Percentiles rank a stretch among this genome's conserved stretches.
phyloP scores from a whole-genome alignment of 768 basidiomycete genomes.

The Obba rivulosa region DNA sequence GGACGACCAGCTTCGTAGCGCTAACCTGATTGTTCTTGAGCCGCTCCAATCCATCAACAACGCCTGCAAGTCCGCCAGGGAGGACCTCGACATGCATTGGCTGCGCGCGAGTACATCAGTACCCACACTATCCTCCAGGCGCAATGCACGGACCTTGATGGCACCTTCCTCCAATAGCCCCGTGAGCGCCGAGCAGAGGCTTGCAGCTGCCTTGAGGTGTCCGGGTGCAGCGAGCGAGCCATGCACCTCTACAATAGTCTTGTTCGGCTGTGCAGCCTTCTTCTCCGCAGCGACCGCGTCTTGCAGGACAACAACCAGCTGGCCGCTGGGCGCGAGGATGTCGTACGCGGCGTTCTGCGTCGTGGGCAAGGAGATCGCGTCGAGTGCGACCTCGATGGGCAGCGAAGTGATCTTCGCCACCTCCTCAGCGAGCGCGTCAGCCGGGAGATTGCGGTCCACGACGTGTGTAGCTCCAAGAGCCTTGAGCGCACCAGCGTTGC shows the following conservation, averaged over 20 bases:
- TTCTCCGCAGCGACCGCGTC: slow-evolving; percentile 2
- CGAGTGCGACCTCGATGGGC: slow-evolving; percentile 18
- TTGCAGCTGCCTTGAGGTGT: neutral
- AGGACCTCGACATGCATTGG: slow-evolving; percentile 22
- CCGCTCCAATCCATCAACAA: slow-evolving; percentile 16
- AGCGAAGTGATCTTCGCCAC: slow-evolving; percentile 12
- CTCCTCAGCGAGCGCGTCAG: slow-evolving; percentile 3
- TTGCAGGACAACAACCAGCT: slow-evolving; percentile 10
- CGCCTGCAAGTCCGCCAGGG: slow-evolving; percentile 18
- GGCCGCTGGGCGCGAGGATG: slow-evolving; percentile 17
- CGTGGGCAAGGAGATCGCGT: slow-evolving; percentile 15
- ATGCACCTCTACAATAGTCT: neutral
- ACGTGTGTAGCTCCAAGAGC: slow-evolving; percentile 22
- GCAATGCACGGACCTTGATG: slow-evolving; percentile 8
- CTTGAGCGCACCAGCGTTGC: slow-evolving; percentile 18
- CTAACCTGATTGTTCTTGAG: slow-evolving; percentile 18
- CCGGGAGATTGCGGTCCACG: slow-evolving; percentile 19
- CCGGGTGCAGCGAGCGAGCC: slow-evolving; percentile 2
- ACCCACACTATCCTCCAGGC: no score
- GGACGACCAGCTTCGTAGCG: slow-evolving; percentile 20
- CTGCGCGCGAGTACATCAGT: slow-evolving; percentile 4
- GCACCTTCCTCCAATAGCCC: slow-evolving; percentile 10
- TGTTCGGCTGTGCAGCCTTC: neutral
- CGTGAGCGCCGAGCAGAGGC: slow-evolving; percentile 9
- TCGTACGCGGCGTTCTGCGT: slow-evolving; percentile 17